phyloP scores from a whole-genome alignment of 805 yeast species.

The Starmerella davenportii region DNA sequence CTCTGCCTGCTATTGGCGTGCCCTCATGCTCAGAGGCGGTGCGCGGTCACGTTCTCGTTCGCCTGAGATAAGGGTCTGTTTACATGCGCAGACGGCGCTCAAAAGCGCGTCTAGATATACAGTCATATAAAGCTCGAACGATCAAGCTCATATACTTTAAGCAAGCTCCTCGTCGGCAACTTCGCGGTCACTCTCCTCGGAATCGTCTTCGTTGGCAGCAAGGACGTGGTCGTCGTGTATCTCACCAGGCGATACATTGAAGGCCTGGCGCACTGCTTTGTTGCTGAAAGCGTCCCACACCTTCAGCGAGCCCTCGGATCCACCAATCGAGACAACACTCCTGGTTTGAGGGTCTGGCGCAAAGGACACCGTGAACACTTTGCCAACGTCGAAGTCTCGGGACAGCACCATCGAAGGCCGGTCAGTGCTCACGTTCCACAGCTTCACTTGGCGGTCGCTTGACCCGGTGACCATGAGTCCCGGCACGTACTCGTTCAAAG shows the following conservation, averaged over 20 bases:
- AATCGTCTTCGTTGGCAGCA: constrained; percentile 10
- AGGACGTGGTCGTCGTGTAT: constrained; percentile 6
- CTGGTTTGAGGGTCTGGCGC: constrained; percentile 76
- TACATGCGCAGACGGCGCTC: too few species aligned
- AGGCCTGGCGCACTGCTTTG: constrained; percentile 51
- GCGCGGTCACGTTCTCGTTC: too few species aligned
- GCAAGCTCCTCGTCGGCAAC: constrained; percentile 4
- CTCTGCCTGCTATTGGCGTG: too few species aligned
- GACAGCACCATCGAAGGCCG: constrained; percentile 75
- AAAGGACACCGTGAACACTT: constrained; percentile 64
- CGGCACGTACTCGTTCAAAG: constrained; percentile 45
- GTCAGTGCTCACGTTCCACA: constrained; percentile 58
- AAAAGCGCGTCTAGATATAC: too few species aligned
- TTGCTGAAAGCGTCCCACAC: constrained; percentile 87
- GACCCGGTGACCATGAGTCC: constrained; percentile 76
- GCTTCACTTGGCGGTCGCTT: constrained; percentile 65
- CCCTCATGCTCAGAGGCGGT: too few species aligned
- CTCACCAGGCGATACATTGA: constrained; percentile 26
- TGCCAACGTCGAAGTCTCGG: constrained; percentile 87
- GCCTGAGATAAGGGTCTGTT: too few species aligned
- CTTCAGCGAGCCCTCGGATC: constrained; percentile 66
- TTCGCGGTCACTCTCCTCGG: constrained; percentile 3
- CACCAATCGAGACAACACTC: constrained; percentile 74
- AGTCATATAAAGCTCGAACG: too few species aligned
- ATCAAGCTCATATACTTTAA: too few species aligned